These are phyloP conservation scores for Globisporangium echinulatum DNA, from an alignment of 352 stramenopile species.

Conservation along the genomic window DNA sequence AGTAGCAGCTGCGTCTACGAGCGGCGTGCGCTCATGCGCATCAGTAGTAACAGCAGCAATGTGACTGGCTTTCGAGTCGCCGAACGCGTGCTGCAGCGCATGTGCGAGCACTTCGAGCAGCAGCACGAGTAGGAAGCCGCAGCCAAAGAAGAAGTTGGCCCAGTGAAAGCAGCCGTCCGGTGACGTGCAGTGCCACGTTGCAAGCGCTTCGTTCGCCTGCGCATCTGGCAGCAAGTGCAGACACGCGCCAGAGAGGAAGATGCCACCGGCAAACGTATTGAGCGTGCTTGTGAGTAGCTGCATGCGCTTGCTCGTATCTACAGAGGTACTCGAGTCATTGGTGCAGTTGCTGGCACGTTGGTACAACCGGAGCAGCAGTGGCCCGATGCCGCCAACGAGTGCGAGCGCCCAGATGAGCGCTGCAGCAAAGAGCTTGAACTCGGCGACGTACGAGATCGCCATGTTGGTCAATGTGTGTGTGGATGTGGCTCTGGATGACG, in stretches of 20 bases:
- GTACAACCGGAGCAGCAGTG: constrained; percentile 33
- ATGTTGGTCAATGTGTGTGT: background rate
- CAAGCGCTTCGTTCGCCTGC: constrained; percentile 55
- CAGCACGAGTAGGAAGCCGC: constrained; percentile 70
- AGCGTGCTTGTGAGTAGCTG: constrained; percentile 32
- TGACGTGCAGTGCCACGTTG: constrained; percentile 29
- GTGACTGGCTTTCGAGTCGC: constrained; percentile 14
- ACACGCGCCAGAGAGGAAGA: constrained; percentile 76
- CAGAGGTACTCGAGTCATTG: constrained; percentile 5
- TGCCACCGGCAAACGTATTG: constrained; percentile 77
- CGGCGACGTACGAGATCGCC: constrained; percentile 33
- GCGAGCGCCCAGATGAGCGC: constrained; percentile 53
- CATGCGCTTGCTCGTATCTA: background rate
- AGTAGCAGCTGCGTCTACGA: constrained; percentile 17
- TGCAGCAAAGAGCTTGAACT: constrained; percentile 63
- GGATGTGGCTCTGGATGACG: too few species aligned
- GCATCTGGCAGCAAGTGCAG: constrained; percentile 77
- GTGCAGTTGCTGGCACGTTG: constrained; percentile 25
- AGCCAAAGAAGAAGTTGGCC: constrained; percentile 77
- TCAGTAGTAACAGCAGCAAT: too few species aligned
- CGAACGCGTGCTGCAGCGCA: constrained; percentile 39
- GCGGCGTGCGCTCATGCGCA: constrained; percentile 18
- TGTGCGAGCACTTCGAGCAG: constrained; percentile 70
- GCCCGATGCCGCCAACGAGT: constrained; percentile 43
- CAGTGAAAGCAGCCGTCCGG: constrained; percentile 54